Conservation (phyloP, 2,329 filamentous ascomycete species). For the Colletotrichum lini region DNA sequence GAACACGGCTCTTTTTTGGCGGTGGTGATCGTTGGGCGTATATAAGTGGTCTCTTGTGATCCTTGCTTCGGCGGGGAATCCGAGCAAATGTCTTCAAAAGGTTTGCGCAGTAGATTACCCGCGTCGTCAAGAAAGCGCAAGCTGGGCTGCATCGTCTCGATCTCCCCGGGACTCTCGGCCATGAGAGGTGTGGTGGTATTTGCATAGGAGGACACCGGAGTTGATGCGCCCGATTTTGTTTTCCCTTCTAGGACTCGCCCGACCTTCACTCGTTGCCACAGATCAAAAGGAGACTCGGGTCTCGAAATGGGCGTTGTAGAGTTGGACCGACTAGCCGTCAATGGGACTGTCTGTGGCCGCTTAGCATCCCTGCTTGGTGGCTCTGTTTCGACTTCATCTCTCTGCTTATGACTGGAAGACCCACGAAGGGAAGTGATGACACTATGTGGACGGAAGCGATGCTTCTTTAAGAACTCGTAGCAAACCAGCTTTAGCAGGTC, state of each 20-base stretch:
- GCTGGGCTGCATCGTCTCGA: slow-evolving; percentile 18
- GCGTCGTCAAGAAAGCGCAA: slow-evolving; percentile 55
- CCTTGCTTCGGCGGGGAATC: not conserved
- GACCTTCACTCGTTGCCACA: slow-evolving; percentile 56
- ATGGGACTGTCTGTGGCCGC: not conserved
- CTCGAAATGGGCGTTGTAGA: slow-evolving; percentile 29
- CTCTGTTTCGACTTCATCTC: not conserved
- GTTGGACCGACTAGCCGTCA: slow-evolving; percentile 23
- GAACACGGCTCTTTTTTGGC: not conserved
- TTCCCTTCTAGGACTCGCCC: slow-evolving; percentile 41
- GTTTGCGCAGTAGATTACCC: slow-evolving; percentile 60
- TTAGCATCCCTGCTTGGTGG: not conserved
- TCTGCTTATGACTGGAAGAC: not conserved
- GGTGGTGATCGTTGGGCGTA: not conserved
- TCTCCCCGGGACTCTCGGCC: slow-evolving; percentile 18
- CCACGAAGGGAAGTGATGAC: slow-evolving; percentile 42
- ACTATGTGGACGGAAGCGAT: slow-evolving; percentile 75
- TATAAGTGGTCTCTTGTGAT: not conserved
- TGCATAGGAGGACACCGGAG: not conserved
- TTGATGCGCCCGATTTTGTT: not conserved
- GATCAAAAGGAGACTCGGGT: slow-evolving; percentile 52
- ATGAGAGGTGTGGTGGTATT: not conserved
- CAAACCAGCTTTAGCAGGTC: slow-evolving; percentile 79
- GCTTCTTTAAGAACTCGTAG: slow-evolving; percentile 80
- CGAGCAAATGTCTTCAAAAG: slow-evolving; percentile 57